phyloP scores from a whole-genome alignment of 805 yeast species.

The Teunomyces atbi region DNA sequence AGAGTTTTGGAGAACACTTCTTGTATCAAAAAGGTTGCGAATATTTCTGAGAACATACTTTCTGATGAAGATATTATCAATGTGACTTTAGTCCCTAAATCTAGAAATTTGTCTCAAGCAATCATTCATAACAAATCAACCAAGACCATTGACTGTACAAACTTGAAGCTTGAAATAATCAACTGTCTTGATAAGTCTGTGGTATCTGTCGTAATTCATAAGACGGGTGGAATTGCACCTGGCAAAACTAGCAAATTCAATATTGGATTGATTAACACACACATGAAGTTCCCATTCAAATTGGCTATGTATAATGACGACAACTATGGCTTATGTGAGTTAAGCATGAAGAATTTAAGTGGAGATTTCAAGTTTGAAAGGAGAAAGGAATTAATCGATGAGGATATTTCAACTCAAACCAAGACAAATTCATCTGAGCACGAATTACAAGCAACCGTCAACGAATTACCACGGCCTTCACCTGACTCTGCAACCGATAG shows the following conservation, averaged over 20 bases:
- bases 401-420: not conserved
- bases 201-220: conserved; percentile 27
- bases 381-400: not conserved
- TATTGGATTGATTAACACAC: conserved; percentile 27
- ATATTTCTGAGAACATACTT: conserved; percentile 5
- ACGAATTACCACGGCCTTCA: not conserved
- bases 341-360: conserved; percentile 22
- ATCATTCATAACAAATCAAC: conserved; percentile 28
- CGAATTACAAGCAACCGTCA: not conserved
- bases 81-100: conserved; percentile 29
- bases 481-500: not conserved
- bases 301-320: conserved; percentile 23
- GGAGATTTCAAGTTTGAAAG: conserved; percentile 17
- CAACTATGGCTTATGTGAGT: conserved; percentile 18
- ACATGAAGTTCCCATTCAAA: conserved; percentile 34
- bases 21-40: conserved; percentile 1
- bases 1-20: not conserved
- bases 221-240: conserved; percentile 31
- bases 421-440: not conserved
- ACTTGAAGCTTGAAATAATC: conserved; percentile 27
- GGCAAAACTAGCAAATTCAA: conserved; percentile 33
- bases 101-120: conserved; percentile 30
- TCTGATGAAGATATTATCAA: conserved; percentile 10
- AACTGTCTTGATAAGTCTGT: conserved; percentile 28
- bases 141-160: conserved; percentile 26